Base-by-base conservation (phyloP, 495 filamentous ascomycete species). In the Penicillium roqueforti region DNA sequence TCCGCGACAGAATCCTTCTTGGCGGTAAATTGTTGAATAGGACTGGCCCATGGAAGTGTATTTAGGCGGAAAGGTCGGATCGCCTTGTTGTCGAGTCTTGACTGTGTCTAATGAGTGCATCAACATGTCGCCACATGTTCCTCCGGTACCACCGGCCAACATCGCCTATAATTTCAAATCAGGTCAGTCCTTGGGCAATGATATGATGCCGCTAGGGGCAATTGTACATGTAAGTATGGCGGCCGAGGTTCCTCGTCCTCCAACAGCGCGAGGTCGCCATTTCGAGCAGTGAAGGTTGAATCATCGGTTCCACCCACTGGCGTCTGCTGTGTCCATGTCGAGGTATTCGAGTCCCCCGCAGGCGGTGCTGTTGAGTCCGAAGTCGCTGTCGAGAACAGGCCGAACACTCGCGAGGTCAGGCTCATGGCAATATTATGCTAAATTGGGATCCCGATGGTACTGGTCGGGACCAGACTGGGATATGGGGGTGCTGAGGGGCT, bases 21-120 rank as follows among this genome's bases (percentile, higher is more conserved):
- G 90, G 32, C 92, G 83, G 63, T 88, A 88, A 56, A 98, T 98
- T 1, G 87, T 96, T 61, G 85, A 77, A 74, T 97, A 98, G 5
- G 92, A 91, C 20, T 86, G 84, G 20, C 87, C 85, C 71, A 96
- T 85, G 19, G 90, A 91, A 1, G 88, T 84, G 71, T 97, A 97
- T 71, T 88, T 92, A 1, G 92, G 87, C 16, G 92, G 93, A 44
- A 93, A 80, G 60, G 89, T 84, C 28, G 91, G 91, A 63, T 97
- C 95, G 61, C 93, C 93, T 74, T 98, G 93, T 70, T 97, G 93
- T 47, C 93, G 82, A n/a, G 93, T 98, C 73, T 98, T 98, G 50
- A 98, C 93, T 7, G 93, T 98, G 74, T 98, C 93, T 68, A 98
- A 81, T 41, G 92, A 97, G 70, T 98, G 93, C 95, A 98, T 97